phyloP scores from a whole-genome alignment of 163 green algal genomes.

The Scenedesmus sp. region DNA sequence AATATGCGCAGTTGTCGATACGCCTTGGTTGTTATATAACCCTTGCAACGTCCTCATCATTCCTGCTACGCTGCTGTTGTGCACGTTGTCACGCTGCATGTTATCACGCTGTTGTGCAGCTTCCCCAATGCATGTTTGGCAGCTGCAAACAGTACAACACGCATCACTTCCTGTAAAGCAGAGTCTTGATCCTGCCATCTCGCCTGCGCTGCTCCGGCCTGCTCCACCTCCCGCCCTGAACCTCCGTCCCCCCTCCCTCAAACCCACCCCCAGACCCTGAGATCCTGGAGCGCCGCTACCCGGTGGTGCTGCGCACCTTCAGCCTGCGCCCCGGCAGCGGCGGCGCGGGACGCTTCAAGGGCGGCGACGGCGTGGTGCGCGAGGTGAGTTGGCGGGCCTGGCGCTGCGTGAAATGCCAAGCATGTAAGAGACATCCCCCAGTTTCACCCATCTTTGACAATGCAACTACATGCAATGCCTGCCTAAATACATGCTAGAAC shows the following conservation, averaged over 20 bases:
- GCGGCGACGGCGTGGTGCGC: constrained; percentile 93
- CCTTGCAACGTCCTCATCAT: too few species aligned
- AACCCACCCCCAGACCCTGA: constrained; percentile 81
- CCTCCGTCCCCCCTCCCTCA: too few species aligned
- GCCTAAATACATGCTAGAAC: not conserved
- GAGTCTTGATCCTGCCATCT: not conserved
- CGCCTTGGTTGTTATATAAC: too few species aligned
- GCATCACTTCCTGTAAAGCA: not conserved
- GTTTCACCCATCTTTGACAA: not conserved
- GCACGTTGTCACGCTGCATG: not conserved
- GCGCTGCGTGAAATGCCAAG: not conserved
- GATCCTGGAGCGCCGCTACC: constrained; percentile 95
- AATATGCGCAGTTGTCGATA: too few species aligned
- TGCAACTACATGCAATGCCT: not conserved
- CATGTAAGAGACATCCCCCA: too few species aligned
- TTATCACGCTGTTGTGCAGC: not conserved
- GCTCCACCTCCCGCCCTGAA: too few species aligned
- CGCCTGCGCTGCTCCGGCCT: not conserved
- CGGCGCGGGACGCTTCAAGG: constrained; percentile 81
- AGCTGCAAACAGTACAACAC: too few species aligned
- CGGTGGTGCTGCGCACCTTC: constrained; percentile 93
- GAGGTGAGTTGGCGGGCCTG: constrained; percentile 69
- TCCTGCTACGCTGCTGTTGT: not conserved
- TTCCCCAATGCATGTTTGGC: too few species aligned
- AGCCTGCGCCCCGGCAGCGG: constrained; percentile 85